phyloP scores from a whole-genome alignment of 2,329 filamentous ascomycete species.

The Fonsecaea monophora region DNA sequence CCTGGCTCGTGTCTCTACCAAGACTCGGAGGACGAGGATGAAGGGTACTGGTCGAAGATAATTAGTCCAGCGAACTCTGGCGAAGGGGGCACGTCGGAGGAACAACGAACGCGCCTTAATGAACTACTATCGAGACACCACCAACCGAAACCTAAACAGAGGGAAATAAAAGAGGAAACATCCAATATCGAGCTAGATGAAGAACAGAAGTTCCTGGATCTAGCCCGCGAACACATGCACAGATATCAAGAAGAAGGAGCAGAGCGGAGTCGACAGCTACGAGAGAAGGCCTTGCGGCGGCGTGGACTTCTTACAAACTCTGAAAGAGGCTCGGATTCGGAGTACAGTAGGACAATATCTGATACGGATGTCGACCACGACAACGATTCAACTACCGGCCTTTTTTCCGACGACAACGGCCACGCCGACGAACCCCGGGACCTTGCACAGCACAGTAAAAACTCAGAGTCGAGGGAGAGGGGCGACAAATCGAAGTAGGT shows the following conservation, averaged over 20 bases:
- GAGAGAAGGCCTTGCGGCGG: constrained; percentile 17
- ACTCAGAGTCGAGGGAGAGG: neutral
- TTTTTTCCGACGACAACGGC: neutral
- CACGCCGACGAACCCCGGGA: constrained; percentile 22
- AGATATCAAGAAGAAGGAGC: constrained; percentile 26
- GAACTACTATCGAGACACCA: constrained; percentile 12
- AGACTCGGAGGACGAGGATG: constrained; percentile 18
- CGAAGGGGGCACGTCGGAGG: constrained; percentile 5
- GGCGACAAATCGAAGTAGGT: constrained; percentile 24
- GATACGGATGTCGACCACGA: neutral
- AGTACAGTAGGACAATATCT: constrained; percentile 2
- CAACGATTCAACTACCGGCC: neutral
- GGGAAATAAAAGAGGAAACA: constrained; percentile 3
- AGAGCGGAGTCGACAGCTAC: constrained; percentile 26
- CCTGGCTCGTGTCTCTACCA: constrained; percentile 19
- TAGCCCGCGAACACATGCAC: constrained; percentile 23
- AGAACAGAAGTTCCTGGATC: constrained; percentile 12
- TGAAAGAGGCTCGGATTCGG: neutral
- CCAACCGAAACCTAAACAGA: constrained; percentile 2
- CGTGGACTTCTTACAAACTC: neutral
- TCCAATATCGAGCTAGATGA: constrained; percentile 2
- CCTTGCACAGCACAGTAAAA: constrained; percentile 15
- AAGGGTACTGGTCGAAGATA: constrained; percentile 14
- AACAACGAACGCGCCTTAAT: constrained; percentile 16
- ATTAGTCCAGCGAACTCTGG: neutral